A percentile compares a stretch with the other conserved stretches of the same genome.
These are phyloP conservation scores for Fusarium coicis DNA, from an alignment of 2,329 filamentous ascomycete genomes.

Conservation along the genomic window DNA sequence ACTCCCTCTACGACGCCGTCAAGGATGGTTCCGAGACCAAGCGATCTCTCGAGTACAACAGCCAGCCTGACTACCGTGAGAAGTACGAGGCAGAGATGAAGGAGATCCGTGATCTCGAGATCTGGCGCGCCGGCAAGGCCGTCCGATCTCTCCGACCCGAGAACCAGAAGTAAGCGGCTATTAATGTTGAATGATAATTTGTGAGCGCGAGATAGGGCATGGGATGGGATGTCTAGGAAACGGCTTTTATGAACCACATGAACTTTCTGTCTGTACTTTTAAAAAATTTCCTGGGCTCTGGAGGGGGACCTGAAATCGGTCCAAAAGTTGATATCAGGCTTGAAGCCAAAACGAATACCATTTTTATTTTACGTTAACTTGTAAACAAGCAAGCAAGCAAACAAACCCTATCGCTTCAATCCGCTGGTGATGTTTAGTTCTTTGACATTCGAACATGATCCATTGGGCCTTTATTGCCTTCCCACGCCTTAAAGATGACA, in stretches of 20 bases:
- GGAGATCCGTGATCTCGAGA: slow-evolving; percentile 97
- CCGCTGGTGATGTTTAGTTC: neutral
- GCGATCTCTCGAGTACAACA: slow-evolving; percentile 97
- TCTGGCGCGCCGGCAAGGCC: slow-evolving; percentile 98
- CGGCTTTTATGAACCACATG: slow-evolving; percentile 39
- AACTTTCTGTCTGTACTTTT: slow-evolving; percentile 44
- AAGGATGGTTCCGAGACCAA: slow-evolving; percentile 92
- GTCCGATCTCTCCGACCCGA: slow-evolving; percentile 89
- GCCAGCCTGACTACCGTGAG: slow-evolving; percentile 94
- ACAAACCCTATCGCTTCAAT: neutral
- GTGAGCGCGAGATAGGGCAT: slow-evolving; percentile 14
- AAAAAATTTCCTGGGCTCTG: slow-evolving; percentile 38
- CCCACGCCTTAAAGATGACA: slow-evolving; percentile 23
- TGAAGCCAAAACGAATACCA: slow-evolving; percentile 39
- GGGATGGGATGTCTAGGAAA: slow-evolving; percentile 29
- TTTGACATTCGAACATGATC: neutral
- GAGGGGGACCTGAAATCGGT: slow-evolving; percentile 38
- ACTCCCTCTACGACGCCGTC: slow-evolving; percentile 94
- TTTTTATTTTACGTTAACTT: slow-evolving; percentile 24
- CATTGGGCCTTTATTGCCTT: neutral
- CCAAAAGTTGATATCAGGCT: slow-evolving; percentile 45
- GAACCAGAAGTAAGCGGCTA: slow-evolving; percentile 76
- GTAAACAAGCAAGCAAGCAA: neutral
- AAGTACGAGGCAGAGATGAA: slow-evolving; percentile 98
- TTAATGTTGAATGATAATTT: slow-evolving; percentile 30